Conservation (phyloP, 176 grass and related monocot species). For the Carex myosuroides region DNA sequence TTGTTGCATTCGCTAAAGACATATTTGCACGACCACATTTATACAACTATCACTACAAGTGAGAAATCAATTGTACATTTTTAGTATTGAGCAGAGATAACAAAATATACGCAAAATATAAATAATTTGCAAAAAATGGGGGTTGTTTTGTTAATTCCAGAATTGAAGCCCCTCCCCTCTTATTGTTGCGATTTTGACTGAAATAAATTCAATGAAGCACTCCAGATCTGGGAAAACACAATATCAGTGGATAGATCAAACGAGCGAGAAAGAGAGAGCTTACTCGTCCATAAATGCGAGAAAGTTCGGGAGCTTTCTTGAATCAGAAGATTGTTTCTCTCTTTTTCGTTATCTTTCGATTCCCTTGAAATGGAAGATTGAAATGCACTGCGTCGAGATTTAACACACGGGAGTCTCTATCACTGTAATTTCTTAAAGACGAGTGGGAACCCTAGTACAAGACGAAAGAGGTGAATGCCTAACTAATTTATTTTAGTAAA, state of each 20-base stretch:
- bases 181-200: background rate
- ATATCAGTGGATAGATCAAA: background rate
- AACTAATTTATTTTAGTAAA: background rate
- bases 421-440: background rate
- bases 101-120: background rate
- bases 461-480: background rate
- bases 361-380: background rate
- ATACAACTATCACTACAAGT: background rate
- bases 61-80: background rate
- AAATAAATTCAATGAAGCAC: background rate
- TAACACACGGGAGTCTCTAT: background rate
- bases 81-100: background rate
- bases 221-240: background rate
- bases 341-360: background rate
- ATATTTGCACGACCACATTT: background rate
- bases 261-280: slow-evolving; percentile 13
- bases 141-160: background rate
- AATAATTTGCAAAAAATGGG: background rate
- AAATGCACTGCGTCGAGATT: background rate
- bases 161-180: background rate
- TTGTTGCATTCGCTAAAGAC: background rate
- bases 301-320: background rate
- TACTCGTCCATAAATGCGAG: slow-evolving; percentile 41
- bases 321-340: slow-evolving; percentile 10
- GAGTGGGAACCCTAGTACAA: background rate